Evolutionary conservation across 495 filamentous ascomycete genomes (phyloP).

Genomic region (Aspergillus biplanus): DNA sequence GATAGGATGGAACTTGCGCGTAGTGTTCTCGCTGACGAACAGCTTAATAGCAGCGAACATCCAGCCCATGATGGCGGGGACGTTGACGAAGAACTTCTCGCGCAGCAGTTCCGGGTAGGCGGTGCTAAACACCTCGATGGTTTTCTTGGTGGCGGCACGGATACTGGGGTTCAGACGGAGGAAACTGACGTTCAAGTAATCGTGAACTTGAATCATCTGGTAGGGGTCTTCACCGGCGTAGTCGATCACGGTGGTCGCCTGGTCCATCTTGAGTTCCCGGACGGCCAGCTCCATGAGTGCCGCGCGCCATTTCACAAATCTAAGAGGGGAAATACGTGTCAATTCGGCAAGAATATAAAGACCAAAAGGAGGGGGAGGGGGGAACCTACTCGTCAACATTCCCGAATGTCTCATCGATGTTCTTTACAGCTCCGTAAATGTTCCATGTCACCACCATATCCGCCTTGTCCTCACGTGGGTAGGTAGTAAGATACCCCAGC

Average conservation of each 20-base stretch:
- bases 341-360: neutral
- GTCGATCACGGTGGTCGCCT: slow-evolving; percentile 71
- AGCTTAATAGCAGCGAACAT: slow-evolving; percentile 79
- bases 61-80: slow-evolving; percentile 86
- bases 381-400: slow-evolving; percentile 72
- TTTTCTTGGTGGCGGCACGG: slow-evolving; percentile 72
- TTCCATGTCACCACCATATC: slow-evolving; percentile 73
- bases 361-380: neutral
- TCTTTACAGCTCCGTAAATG: slow-evolving; percentile 80
- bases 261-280: slow-evolving; percentile 64
- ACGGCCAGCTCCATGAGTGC: slow-evolving; percentile 85
- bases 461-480: slow-evolving; percentile 44
- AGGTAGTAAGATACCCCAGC: slow-evolving; percentile 56
- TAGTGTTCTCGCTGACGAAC: slow-evolving; percentile 75
- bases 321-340: slow-evolving; percentile 28
- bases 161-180: slow-evolving; percentile 71
- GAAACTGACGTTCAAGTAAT: slow-evolving; percentile 84
- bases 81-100: slow-evolving; percentile 93
- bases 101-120: slow-evolving; percentile 87
- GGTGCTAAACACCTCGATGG: slow-evolving; percentile 73
- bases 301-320: slow-evolving; percentile 84
- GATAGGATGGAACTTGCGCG: slow-evolving; percentile 84
- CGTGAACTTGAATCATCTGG: slow-evolving; percentile 87
- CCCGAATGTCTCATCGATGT: slow-evolving; percentile 72
- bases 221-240: slow-evolving; percentile 78